These are phyloP conservation scores for Coelastrella sp. DNA, from an alignment of 139 green algal genomes.

Conservation along the genomic window DNA sequence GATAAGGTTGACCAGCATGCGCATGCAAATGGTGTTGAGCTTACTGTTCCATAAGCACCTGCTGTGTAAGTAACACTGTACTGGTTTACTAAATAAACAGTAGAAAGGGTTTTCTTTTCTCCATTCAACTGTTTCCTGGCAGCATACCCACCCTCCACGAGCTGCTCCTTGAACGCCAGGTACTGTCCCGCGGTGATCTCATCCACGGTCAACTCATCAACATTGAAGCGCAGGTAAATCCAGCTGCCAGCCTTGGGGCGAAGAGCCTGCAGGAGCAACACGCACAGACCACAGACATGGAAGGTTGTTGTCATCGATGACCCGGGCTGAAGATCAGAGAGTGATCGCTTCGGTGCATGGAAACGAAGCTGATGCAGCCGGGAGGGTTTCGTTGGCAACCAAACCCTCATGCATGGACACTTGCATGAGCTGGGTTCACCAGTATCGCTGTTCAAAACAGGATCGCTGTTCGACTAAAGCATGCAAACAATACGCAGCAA, in stretches of 20 bases:
- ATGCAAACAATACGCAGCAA: too few relatives aligned
- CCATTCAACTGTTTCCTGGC: too few relatives aligned
- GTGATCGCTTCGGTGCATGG: neutral
- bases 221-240: slow-evolving; percentile 56
- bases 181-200: slow-evolving; percentile 71
- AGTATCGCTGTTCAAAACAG: too few relatives aligned
- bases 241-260: slow-evolving; percentile 26
- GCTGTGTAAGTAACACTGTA: neutral
- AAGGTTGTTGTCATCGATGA: neutral
- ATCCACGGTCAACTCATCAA: slow-evolving; percentile 67
- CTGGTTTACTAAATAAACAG: too few relatives aligned
- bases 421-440: too few relatives aligned
- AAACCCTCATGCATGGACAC: too few relatives aligned
- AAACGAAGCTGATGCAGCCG: too few relatives aligned
- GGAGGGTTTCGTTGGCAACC: too few relatives aligned
- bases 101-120: too few relatives aligned
- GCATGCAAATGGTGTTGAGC: too few relatives aligned
- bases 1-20: too few relatives aligned
- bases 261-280: slow-evolving; percentile 27
- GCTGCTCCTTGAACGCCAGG: slow-evolving; percentile 82
- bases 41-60: neutral
- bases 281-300: neutral
- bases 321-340: neutral
- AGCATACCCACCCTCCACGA: slow-evolving; percentile 48
- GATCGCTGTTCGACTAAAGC: too few relatives aligned